Evolutionary conservation across 169 alveolate species (phyloP).

Genomic region (Cryptosporidium viatorum): DNA sequence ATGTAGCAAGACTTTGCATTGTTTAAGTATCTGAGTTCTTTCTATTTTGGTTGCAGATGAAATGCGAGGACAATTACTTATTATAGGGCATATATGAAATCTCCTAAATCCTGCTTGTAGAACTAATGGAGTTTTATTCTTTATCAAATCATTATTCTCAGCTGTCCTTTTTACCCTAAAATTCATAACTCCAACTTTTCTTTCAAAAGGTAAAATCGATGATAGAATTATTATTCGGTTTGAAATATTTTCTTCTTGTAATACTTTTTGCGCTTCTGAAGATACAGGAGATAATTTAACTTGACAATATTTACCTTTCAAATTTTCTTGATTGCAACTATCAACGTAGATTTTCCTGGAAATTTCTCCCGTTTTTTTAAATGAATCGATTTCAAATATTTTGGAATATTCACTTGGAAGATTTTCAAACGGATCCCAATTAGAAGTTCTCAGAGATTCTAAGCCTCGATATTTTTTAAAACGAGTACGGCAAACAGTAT

Average conservation of each 20-base stretch:
- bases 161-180: constrained; percentile 82
- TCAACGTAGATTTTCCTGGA: constrained; percentile 49
- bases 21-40: constrained; percentile 80
- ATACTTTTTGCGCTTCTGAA: constrained; percentile 6
- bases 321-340: constrained; percentile 18
- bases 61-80: constrained; percentile 75
- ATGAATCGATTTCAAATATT: constrained; percentile 84
- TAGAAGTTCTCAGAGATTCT: constrained; percentile 85
- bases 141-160: constrained; percentile 81
- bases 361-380: constrained; percentile 76
- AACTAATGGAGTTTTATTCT: constrained; percentile 82
- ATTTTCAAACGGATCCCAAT: constrained; percentile 88
- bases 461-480: constrained; percentile 87
- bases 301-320: constrained; percentile 24
- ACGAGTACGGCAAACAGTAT: constrained; percentile 74
- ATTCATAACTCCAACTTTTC: constrained; percentile 88
- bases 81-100: constrained; percentile 80
- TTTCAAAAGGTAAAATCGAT: constrained; percentile 88
- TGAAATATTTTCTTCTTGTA: constrained; percentile 43
- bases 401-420: constrained; percentile 87
- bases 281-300: constrained; percentile 21
- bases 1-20: constrained; percentile 78
- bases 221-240: constrained; percentile 82
- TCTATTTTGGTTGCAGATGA: constrained; percentile 77
- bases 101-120: constrained; percentile 90